phyloP scores from a whole-genome alignment of 2,329 filamentous ascomycete species.

The Penicillium sp. region DNA sequence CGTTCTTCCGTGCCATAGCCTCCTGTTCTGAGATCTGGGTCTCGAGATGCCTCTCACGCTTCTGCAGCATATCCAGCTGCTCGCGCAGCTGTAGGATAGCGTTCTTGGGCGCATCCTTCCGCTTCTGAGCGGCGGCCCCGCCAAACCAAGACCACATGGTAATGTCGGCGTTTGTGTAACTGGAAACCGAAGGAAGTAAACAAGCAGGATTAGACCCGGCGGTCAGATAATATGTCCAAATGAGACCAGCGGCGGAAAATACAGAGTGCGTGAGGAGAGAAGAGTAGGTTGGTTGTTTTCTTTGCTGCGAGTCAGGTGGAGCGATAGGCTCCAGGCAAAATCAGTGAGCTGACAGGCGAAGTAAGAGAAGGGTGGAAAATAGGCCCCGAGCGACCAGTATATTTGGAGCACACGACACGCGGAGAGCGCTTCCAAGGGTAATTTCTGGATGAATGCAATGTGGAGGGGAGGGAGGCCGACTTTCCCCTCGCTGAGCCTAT shows the following conservation, averaged over 20 bases:
- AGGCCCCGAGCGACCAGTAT: background rate
- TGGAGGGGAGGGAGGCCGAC: slow-evolving; percentile 21
- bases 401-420: background rate
- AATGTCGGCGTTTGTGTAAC: background rate
- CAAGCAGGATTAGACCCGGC: background rate
- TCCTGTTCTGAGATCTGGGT: slow-evolving; percentile 94
- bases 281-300: slow-evolving; percentile 12
- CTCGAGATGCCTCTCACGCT: slow-evolving; percentile 87
- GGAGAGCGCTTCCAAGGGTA: background rate
- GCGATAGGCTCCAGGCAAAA: slow-evolving; percentile 17
- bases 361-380: background rate
- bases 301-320: slow-evolving; percentile 22
- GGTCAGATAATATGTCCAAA: background rate
- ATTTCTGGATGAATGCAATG: slow-evolving; percentile 18
- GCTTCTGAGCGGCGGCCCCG: slow-evolving; percentile 75
- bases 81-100: slow-evolving; percentile 84
- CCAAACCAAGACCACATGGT: slow-evolving; percentile 87
- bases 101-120: slow-evolving; percentile 94
- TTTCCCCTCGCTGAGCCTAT: slow-evolving; percentile 38
- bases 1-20: slow-evolving; percentile 80
- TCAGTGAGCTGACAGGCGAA: slow-evolving; percentile 2
- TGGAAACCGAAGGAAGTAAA: background rate
- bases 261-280: slow-evolving; percentile 2
- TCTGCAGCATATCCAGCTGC: slow-evolving; percentile 96
- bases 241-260: slow-evolving; percentile 11